Evolutionary conservation across 495 filamentous ascomycete species (phyloP).

Genomic region (Xylaria intraflava): DNA sequence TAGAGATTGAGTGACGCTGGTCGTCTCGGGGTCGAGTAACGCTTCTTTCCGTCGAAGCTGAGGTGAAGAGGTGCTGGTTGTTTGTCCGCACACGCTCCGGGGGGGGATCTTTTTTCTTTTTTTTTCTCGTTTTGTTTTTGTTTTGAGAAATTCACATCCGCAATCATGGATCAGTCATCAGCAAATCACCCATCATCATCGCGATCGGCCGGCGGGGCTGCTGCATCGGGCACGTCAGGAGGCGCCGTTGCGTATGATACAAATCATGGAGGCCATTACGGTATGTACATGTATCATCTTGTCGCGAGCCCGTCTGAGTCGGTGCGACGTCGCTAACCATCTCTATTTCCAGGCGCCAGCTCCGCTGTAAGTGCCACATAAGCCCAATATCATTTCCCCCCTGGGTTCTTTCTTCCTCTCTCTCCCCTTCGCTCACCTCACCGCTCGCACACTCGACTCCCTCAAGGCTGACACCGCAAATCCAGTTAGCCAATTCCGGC

Average conservation of each 20-base stretch:
- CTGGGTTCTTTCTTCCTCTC: slow-evolving; percentile 7
- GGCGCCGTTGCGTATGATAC: slow-evolving; percentile 69
- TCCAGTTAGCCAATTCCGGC: slow-evolving; percentile 64
- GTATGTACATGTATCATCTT: slow-evolving; percentile 44
- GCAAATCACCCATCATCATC: slow-evolving; percentile 48
- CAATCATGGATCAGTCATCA: slow-evolving; percentile 51
- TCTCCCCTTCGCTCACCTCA: not conserved
- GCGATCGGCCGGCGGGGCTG: slow-evolving; percentile 35
- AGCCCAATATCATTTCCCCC: slow-evolving; percentile 2
- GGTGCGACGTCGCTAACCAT: slow-evolving; percentile 34
- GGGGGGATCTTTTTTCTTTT: not conserved
- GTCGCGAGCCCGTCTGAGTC: slow-evolving; percentile 20
- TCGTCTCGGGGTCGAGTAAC: not conserved
- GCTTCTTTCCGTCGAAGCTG: not conserved
- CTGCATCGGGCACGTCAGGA: slow-evolving; percentile 26
- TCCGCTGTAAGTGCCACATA: slow-evolving; percentile 58
- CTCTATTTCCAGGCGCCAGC: slow-evolving; percentile 60
- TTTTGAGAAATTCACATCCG: not conserved
- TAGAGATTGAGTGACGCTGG: not conserved
- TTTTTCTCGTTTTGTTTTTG: not conserved
- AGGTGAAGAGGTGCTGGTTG: not conserved
- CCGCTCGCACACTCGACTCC: slow-evolving; percentile 1
- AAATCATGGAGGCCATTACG: slow-evolving; percentile 80
- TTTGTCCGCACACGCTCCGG: not conserved
- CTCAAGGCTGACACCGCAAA: slow-evolving; percentile 14